Percentiles rank a stretch among this genome's conserved stretches.
Conservation (phyloP, 2,329 filamentous ascomycete species). For the Tolypocladium inflatum region DNA sequence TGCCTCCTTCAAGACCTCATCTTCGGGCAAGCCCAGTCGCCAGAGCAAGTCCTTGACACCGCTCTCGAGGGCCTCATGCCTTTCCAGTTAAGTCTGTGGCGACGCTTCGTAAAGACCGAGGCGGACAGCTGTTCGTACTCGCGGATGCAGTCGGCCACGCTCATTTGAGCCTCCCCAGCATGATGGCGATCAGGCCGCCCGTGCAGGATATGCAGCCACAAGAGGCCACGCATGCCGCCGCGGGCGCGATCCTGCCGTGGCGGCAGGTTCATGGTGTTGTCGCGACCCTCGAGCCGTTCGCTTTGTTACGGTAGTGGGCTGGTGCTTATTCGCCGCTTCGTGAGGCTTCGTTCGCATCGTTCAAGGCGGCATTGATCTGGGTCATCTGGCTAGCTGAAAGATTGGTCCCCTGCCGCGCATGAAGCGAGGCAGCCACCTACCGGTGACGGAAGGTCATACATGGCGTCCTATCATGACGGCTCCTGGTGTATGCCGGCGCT, state of each 20-base stretch:
- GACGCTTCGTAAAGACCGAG: background rate
- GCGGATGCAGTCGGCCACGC: background rate
- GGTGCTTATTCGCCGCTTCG: background rate
- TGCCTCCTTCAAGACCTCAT: background rate
- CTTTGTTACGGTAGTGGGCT: too few species aligned
- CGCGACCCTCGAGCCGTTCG: too few species aligned
- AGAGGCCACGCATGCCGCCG: slow-evolving; percentile 18
- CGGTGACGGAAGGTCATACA: background rate
- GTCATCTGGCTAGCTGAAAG: too few species aligned
- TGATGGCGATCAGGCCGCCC: slow-evolving; percentile 27
- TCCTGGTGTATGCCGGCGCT: too few species aligned
- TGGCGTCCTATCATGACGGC: too few species aligned
- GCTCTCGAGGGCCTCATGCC: background rate
- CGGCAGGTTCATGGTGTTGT: too few species aligned
- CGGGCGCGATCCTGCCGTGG: too few species aligned
- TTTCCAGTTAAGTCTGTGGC: background rate
- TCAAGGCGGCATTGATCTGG: background rate
- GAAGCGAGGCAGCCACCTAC: background rate
- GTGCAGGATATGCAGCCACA: slow-evolving; percentile 17
- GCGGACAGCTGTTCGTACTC: background rate
- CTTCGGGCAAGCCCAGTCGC: background rate
- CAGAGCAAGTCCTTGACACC: background rate
- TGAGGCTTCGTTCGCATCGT: background rate
- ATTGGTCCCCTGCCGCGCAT: background rate
- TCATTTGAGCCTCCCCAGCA: slow-evolving; percentile 23